A percentile compares a stretch with the other conserved stretches of the same genome.
phyloP scores from a whole-genome alignment of 345 rosid genomes.

The Aquilaria sinensis region DNA sequence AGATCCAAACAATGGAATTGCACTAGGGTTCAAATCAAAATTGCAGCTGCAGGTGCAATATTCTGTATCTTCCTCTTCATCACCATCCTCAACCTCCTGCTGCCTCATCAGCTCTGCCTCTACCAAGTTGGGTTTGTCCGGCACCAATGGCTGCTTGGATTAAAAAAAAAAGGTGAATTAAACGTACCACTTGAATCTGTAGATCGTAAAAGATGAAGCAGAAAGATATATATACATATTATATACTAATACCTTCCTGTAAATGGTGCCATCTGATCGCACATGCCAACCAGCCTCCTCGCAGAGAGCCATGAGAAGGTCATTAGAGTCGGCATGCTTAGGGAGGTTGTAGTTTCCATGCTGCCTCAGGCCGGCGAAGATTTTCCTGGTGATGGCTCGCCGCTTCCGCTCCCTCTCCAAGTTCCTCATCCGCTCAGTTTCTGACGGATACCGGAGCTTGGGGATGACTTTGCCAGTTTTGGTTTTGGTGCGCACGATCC shows the following conservation, averaged over 20 bases:
- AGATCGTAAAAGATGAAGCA: too few species aligned
- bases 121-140: background rate
- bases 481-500: constrained; percentile 28
- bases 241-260: constrained; percentile 19
- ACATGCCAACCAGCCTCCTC: constrained; percentile 52
- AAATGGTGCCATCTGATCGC: constrained; percentile 39
- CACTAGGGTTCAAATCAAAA: too few species aligned
- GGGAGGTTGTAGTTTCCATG: constrained; percentile 40
- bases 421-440: constrained; percentile 34
- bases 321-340: constrained; percentile 31
- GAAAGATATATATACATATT: background rate
- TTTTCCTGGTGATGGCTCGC: constrained; percentile 30
- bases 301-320: constrained; percentile 38
- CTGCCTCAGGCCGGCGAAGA: constrained; percentile 39
- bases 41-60: constrained; percentile 7
- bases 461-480: constrained; percentile 21
- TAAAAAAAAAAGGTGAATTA: too few species aligned
- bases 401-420: constrained; percentile 31
- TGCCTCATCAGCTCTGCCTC: background rate
- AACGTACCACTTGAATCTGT: too few species aligned
- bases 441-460: constrained; percentile 26
- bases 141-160: background rate
- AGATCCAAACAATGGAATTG: too few species aligned
- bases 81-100: background rate
- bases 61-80: background rate